Conservation (phyloP, 352 stramenopile genomes). For the Phytopythium vexans region DNA sequence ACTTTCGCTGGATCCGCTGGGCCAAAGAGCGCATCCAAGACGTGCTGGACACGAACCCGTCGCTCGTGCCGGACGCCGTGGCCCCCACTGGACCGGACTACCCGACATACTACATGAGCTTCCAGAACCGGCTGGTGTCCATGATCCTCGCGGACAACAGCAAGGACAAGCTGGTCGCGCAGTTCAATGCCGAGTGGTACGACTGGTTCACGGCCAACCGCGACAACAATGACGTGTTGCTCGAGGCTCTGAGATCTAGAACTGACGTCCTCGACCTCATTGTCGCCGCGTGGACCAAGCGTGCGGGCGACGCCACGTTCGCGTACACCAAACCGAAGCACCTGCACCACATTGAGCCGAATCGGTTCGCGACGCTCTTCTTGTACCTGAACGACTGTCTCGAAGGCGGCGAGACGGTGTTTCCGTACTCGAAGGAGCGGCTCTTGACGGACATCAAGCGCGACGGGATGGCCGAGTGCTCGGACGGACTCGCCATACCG, state of each 20-base stretch:
- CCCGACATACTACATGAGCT: constrained; percentile 51
- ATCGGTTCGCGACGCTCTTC: constrained; percentile 94
- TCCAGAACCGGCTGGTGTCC: constrained; percentile 48
- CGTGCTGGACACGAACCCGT: constrained; percentile 32
- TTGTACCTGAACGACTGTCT: constrained; percentile 94
- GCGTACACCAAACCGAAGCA: constrained; percentile 43
- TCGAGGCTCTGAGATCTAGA: constrained; percentile 36
- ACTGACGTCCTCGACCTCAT: constrained; percentile 39
- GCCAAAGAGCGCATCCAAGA: constrained; percentile 58
- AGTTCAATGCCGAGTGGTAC: constrained; percentile 38
- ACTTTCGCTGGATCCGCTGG: constrained; percentile 72
- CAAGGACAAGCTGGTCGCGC: constrained; percentile 27
- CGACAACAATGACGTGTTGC: constrained; percentile 41
- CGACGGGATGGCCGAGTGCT: constrained; percentile 64
- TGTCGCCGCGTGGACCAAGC: constrained; percentile 48
- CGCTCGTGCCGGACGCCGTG: constrained; percentile 27
- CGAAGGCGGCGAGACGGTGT: constrained; percentile 93
- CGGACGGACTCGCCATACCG: constrained; percentile 55
- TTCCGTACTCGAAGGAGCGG: constrained; percentile 76
- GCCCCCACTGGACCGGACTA: constrained; percentile 42
- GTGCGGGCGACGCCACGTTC: constrained; percentile 21
- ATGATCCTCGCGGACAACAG: constrained; percentile 51
- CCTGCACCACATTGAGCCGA: constrained; percentile 70
- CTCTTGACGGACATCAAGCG: constrained; percentile 56
- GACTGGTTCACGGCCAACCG: constrained; percentile 52